phyloP scores from a whole-genome alignment of 140 eudicot species.

The Senecio squalidus region DNA sequence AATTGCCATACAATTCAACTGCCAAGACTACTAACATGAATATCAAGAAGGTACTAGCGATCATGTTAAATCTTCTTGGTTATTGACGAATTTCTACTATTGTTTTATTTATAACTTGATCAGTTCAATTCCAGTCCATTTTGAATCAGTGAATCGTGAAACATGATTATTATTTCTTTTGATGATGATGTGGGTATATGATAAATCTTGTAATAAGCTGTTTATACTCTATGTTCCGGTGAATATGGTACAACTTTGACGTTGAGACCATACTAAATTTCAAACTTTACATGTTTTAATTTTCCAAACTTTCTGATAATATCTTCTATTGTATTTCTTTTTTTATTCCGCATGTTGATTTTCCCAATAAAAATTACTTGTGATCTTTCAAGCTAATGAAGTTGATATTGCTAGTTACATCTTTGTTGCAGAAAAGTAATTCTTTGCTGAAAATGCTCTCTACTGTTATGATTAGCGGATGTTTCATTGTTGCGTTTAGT shows the following conservation, averaged over 20 bases:
- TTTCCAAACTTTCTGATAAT: not conserved
- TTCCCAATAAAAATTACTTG: not conserved
- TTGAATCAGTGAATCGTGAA: not conserved
- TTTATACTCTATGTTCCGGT: too few relatives aligned
- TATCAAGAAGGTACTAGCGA: conserved; percentile 49
- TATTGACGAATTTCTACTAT: not conserved
- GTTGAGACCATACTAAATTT: not conserved
- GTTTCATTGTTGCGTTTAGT: conserved; percentile 48
- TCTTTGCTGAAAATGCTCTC: conserved; percentile 50
- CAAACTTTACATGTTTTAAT: not conserved
- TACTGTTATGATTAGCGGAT: conserved; percentile 43
- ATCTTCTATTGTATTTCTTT: conserved; percentile 7
- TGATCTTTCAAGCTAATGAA: not conserved
- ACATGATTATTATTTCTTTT: not conserved
- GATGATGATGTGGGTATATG: not conserved
- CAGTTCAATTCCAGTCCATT: not conserved
- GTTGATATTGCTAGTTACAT: conserved; percentile 6
- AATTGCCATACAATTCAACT: conserved; percentile 44
- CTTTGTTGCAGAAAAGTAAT: conserved; percentile 42
- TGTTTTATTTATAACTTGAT: not conserved
- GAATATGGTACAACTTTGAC: not conserved
- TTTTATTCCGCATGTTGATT: conserved; percentile 1
- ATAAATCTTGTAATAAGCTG: not conserved
- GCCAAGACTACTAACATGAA: conserved; percentile 38
- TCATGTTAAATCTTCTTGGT: not conserved